Conservation (phyloP, 805 yeast genomes). For the Zygosaccharomyces gambellarensis region DNA sequence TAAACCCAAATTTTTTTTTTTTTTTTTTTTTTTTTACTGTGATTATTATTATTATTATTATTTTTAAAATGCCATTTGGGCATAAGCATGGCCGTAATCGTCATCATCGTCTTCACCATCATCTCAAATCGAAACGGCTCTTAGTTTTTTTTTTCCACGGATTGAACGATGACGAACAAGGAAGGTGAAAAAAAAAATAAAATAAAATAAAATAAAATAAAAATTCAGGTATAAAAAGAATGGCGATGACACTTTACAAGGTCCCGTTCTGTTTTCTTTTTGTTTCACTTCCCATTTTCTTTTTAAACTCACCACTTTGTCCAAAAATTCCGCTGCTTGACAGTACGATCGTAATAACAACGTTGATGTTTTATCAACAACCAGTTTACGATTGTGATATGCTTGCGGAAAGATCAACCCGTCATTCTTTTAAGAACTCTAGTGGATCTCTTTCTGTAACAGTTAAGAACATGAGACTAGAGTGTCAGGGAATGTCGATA, state of each 20-base stretch:
- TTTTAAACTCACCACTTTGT: constrained; percentile 44
- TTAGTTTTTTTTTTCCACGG: neutral
- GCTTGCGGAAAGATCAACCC: constrained; percentile 31
- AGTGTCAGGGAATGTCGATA: constrained; percentile 36
- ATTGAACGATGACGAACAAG: neutral
- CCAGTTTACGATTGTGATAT: constrained; percentile 30
- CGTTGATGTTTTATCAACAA: constrained; percentile 14
- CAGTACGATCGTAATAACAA: constrained; percentile 45
- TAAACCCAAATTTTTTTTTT: no score
- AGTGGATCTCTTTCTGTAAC: constrained; percentile 20
- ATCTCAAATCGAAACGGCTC: constrained; percentile 1
- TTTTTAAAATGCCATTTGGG: neutral
- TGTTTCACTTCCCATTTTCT: neutral
- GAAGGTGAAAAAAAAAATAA: neutral
- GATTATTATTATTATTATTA: neutral
- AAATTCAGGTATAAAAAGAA: constrained; percentile 1
- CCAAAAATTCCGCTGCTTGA: constrained; percentile 67
- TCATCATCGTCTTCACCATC: neutral
- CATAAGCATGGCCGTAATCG: neutral
- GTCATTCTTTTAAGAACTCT: constrained; percentile 34
- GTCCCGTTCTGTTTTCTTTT: neutral
- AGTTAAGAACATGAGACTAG: constrained; percentile 26
- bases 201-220: neutral
- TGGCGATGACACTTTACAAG: neutral
- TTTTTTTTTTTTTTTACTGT: neutral